Evolutionary conservation across 768 basidiomycete genomes (phyloP).

Genomic region (Lentinus brumalis): DNA sequence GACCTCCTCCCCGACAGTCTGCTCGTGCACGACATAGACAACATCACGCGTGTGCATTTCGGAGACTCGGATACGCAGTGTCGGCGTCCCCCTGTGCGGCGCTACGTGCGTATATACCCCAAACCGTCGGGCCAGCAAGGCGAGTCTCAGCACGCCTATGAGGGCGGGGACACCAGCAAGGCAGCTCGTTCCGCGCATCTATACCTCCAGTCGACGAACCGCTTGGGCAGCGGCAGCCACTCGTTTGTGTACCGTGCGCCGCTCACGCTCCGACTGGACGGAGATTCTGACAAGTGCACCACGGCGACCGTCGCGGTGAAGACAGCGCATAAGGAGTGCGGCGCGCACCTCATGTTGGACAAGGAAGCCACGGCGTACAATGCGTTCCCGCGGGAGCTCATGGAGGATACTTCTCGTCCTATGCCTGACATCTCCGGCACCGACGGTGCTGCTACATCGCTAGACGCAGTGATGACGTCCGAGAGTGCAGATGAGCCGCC

Average conservation of each 20-base stretch:
- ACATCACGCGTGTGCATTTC: background rate
- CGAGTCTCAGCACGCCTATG: background rate
- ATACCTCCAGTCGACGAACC: slow-evolving; percentile 42
- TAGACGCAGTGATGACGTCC: slow-evolving; percentile 37
- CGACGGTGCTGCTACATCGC: slow-evolving; percentile 48
- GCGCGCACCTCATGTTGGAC: slow-evolving; percentile 23
- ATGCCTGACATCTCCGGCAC: no score
- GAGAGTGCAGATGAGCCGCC: background rate
- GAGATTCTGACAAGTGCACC: slow-evolving; percentile 1
- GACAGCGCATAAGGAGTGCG: slow-evolving; percentile 4
- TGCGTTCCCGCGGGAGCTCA: slow-evolving; percentile 46
- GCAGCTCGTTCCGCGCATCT: slow-evolving; percentile 41
- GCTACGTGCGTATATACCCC: background rate
- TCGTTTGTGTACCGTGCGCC: slow-evolving; percentile 53
- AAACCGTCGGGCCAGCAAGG: background rate
- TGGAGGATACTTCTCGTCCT: slow-evolving; percentile 33
- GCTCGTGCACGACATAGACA: slow-evolving; percentile 28
- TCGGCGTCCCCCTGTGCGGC: background rate
- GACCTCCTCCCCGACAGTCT: slow-evolving; percentile 29
- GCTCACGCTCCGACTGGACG: slow-evolving; percentile 44
- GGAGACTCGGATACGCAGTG: slow-evolving; percentile 15
- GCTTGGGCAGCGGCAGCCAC: slow-evolving; percentile 50
- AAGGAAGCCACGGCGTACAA: slow-evolving; percentile 49
- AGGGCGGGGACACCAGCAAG: background rate
- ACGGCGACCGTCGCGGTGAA: slow-evolving; percentile 33